Evolutionary conservation across 495 filamentous ascomycete species (phyloP).

Genomic region (Daldinia childiae): DNA sequence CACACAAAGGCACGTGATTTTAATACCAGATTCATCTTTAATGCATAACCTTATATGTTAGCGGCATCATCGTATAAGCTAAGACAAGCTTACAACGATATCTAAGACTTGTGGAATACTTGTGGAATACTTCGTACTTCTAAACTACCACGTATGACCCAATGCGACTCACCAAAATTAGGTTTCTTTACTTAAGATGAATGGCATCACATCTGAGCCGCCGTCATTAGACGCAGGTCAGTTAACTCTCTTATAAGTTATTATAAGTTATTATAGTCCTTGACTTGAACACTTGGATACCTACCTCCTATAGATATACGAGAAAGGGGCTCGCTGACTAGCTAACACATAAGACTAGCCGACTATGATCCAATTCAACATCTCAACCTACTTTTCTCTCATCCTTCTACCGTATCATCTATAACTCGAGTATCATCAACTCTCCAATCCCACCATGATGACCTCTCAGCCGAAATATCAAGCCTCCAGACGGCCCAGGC

Average conservation of each 20-base stretch:
- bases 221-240: conserved; percentile 63
- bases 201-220: conserved; percentile 51
- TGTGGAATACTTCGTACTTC: conserved; percentile 3
- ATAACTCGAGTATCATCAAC: conserved; percentile 74
- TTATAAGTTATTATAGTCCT: not conserved
- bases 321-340: conserved; percentile 28
- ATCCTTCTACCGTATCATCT: conserved; percentile 85
- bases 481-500: conserved; percentile 81
- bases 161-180: conserved; percentile 22
- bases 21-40: not conserved
- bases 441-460: conserved; percentile 82
- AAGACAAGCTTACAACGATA: not conserved
- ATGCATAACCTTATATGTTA: conserved; percentile 3
- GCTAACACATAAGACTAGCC: conserved; percentile 63
- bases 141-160: not conserved
- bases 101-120: not conserved
- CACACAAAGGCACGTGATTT: conserved; percentile 22
- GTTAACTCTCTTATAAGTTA: too few species aligned
- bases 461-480: conserved; percentile 82
- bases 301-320: conserved; percentile 6
- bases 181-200: conserved; percentile 50
- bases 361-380: conserved; percentile 95
- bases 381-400: conserved; percentile 92
- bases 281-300: not conserved
- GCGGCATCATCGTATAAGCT: not conserved